Conservation (phyloP, 768 basidiomycete genomes). For the Asterophora parasitica region DNA sequence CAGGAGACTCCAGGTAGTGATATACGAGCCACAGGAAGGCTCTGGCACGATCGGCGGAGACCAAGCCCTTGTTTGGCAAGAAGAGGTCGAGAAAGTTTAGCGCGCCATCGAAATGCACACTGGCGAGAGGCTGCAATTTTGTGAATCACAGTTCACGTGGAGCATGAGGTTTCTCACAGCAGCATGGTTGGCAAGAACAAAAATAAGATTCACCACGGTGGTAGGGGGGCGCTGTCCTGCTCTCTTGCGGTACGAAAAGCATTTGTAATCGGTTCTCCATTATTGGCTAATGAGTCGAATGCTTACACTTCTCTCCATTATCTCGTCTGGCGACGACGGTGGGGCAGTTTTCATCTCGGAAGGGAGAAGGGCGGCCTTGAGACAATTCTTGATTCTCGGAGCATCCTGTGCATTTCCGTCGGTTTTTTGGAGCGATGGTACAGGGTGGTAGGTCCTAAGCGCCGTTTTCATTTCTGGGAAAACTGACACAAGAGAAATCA, state of each 20-base stretch:
- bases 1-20: constrained; percentile 70
- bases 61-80: constrained; percentile 61
- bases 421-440: constrained; percentile 86
- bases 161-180: constrained; percentile 43
- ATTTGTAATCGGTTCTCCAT: constrained; percentile 7
- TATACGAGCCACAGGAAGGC: constrained; percentile 84
- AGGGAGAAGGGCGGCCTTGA: constrained; percentile 75
- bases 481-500: constrained; percentile 40
- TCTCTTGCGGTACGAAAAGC: constrained; percentile 33
- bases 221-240: constrained; percentile 69
- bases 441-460: constrained; percentile 83
- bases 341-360: constrained; percentile 60
- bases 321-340: constrained; percentile 72
- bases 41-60: constrained; percentile 67
- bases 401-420: constrained; percentile 88
- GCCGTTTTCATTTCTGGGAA: constrained; percentile 94
- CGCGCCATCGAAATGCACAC: constrained; percentile 68
- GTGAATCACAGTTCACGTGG: constrained; percentile 5
- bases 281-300: constrained; percentile 1
- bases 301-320: constrained; percentile 63
- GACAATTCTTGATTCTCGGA: constrained; percentile 85
- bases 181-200: constrained; percentile 76
- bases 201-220: constrained; percentile 81
- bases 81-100: constrained; percentile 84
- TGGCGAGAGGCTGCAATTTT: constrained; percentile 46